Conservation (phyloP, 225 moss, liverwort and hornwort species). For the Marchantia paleacea region DNA sequence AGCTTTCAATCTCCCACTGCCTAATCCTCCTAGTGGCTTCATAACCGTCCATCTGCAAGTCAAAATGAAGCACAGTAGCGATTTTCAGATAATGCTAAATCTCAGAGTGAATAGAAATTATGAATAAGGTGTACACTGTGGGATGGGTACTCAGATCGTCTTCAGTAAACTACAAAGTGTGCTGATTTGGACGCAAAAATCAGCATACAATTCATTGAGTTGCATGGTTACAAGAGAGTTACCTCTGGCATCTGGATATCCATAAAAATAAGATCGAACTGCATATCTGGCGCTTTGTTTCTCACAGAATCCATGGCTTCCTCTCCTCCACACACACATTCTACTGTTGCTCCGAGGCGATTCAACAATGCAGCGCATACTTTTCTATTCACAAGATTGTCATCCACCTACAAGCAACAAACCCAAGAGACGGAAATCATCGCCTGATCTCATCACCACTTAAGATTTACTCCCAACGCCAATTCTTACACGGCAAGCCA, state of each 20-base stretch:
- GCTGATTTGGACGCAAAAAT: background rate
- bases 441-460: background rate
- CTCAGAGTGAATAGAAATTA: background rate
- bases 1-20: constrained; percentile 65
- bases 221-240: background rate
- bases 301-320: constrained; percentile 60
- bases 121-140: background rate
- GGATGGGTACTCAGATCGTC: too few relatives aligned
- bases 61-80: background rate
- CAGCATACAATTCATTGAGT: background rate
- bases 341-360: constrained; percentile 74
- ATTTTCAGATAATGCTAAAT: background rate
- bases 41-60: constrained; percentile 80
- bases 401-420: constrained; percentile 63
- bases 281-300: constrained; percentile 45
- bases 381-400: constrained; percentile 84
- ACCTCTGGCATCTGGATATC: constrained; percentile 98
- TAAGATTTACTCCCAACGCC: background rate
- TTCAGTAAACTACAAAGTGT: background rate
- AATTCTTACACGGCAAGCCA: background rate
- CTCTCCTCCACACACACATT: constrained; percentile 54
- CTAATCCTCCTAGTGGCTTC: constrained; percentile 77
- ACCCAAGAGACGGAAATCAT: background rate
- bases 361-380: constrained; percentile 71
- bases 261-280: constrained; percentile 79